Evolutionary conservation across 2,329 filamentous ascomycete genomes (phyloP), one percentile per base, ranked within the genome.

Genomic region (Aspergillus alliaceus): DNA sequence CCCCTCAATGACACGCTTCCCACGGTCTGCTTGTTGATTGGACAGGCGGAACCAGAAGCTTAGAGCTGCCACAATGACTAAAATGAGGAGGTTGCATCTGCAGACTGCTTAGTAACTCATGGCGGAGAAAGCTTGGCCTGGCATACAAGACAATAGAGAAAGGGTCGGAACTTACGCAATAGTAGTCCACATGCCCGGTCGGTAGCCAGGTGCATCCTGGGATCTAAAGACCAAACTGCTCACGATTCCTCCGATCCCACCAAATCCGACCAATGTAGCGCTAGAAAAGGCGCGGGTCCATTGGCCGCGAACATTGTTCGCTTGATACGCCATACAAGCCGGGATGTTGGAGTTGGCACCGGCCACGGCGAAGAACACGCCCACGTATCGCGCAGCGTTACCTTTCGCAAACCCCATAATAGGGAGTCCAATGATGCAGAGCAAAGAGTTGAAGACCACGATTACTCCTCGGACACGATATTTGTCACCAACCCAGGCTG

Each of bases 231-330:
- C 86, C 55, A 90, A 78, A 62, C 84, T 85, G 18, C 90, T 90
- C 1, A 86, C 83, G 61, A 95, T 93, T 25, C 90, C 90, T 34
- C 90, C 90, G 24, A 95, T 79, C 2, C 89, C 90, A 6, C 90
- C 90, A 47, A 89, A 86, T 1, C 87, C 88, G 2, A 95, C 89
- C 3, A 93, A 81, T 0, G 87, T 88, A 2, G 90, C 89, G 58
- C 86, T 90, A 71, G 86, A 88, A 63, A 95, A 86, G 1, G 90
- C 90, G 48, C 91, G 85, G 77, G 93, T 95, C 90, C 90, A 95
- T 76, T 95, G 90, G 0, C 90, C 91, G 53, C 90, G 86, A 68
- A 96, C 88, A 74, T 96, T 96, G 77, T 93, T 95, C 44, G 90
- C 89, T 77, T 93, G 90, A 77, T 90, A 93, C 0, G 89, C 83